Evolutionary conservation across 345 rosid genomes (phyloP).

Genomic region (Bruguiera parviflora): DNA sequence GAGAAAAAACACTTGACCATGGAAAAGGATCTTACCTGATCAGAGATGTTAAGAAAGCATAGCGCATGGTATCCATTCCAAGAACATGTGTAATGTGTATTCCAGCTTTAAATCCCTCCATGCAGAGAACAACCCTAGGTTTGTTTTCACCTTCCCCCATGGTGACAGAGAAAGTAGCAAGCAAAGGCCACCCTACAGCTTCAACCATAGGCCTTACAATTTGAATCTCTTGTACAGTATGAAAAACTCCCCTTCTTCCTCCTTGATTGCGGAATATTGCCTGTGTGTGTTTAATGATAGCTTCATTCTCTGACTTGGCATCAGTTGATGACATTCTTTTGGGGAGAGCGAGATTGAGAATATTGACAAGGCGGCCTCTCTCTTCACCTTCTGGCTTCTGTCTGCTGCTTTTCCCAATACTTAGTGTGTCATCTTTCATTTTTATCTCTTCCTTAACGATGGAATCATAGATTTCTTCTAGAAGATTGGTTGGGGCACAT

Average conservation of each 20-base stretch:
- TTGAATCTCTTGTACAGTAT: constrained; percentile 68
- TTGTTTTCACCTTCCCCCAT: constrained; percentile 99
- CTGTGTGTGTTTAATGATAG: constrained; percentile 85
- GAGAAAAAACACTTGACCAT: not conserved
- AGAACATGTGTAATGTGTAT: constrained; percentile 85
- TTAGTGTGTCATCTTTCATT: constrained; percentile 72
- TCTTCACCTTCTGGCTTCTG: constrained; percentile 85
- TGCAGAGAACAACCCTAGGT: constrained; percentile 79
- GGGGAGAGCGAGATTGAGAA: constrained; percentile 86
- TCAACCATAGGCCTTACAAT: constrained; percentile 96
- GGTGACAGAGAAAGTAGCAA: constrained; percentile 94
- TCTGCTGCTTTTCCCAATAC: constrained; percentile 51
- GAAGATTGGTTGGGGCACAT: constrained; percentile 73
- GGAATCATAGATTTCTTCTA: constrained; percentile 92
- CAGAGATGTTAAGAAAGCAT: constrained; percentile 93
- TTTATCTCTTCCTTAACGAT: constrained; percentile 93
- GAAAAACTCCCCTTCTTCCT: constrained; percentile 82
- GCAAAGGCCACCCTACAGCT: constrained; percentile 98
- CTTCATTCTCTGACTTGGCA: constrained; percentile 81
- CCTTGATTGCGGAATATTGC: constrained; percentile 84
- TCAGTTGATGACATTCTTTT: constrained; percentile 62
- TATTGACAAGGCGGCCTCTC: constrained; percentile 79
- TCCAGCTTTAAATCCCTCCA: constrained; percentile 99
- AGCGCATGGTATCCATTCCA: constrained; percentile 99
- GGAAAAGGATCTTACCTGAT: constrained; percentile 56